Percentiles rank a stretch among this genome's conserved stretches.
Evolutionary conservation across 2,329 filamentous ascomycete species (phyloP).

Genomic region (Cercospora berteroae): DNA sequence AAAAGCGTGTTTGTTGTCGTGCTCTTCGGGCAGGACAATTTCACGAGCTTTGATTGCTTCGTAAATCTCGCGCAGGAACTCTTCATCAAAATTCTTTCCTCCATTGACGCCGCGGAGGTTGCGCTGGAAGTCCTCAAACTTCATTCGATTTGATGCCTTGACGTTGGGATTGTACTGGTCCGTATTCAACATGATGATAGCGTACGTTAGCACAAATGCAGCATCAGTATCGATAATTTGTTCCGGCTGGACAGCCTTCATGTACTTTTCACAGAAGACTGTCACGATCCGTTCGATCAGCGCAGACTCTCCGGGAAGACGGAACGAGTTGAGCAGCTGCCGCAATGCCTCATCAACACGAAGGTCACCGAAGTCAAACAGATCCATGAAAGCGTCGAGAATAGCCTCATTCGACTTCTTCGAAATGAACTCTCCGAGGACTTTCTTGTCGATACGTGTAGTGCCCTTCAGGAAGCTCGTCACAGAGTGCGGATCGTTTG

Average conservation of each 20-base stretch:
- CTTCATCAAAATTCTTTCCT: slow-evolving; percentile 75
- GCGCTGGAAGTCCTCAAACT: slow-evolving; percentile 73
- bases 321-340: slow-evolving; percentile 84
- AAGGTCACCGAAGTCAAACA: slow-evolving; percentile 86
- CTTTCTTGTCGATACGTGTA: slow-evolving; percentile 81
- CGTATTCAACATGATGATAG: slow-evolving; percentile 96
- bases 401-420: slow-evolving; percentile 87
- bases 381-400: slow-evolving; percentile 75
- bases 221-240: slow-evolving; percentile 82
- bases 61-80: slow-evolving; percentile 83
- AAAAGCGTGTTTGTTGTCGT: slow-evolving; percentile 94
- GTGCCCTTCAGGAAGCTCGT: slow-evolving; percentile 88
- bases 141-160: slow-evolving; percentile 77
- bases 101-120: slow-evolving; percentile 91
- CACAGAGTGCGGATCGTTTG: slow-evolving; percentile 70
- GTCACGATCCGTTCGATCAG: slow-evolving; percentile 91
- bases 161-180: slow-evolving; percentile 95
- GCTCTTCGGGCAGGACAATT: slow-evolving; percentile 95
- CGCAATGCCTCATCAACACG: slow-evolving; percentile 87
- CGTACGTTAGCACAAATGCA: slow-evolving; percentile 87
- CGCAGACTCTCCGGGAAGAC: slow-evolving; percentile 86
- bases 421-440: slow-evolving; percentile 88
- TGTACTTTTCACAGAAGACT: slow-evolving; percentile 83
- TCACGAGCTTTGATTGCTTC: slow-evolving; percentile 89
- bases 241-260: slow-evolving; percentile 64